A percentile compares a stretch with the other conserved stretches of the same genome.
phyloP scores from a whole-genome alignment of 2,329 filamentous ascomycete genomes.

The Aureobasidium mangrovei region DNA sequence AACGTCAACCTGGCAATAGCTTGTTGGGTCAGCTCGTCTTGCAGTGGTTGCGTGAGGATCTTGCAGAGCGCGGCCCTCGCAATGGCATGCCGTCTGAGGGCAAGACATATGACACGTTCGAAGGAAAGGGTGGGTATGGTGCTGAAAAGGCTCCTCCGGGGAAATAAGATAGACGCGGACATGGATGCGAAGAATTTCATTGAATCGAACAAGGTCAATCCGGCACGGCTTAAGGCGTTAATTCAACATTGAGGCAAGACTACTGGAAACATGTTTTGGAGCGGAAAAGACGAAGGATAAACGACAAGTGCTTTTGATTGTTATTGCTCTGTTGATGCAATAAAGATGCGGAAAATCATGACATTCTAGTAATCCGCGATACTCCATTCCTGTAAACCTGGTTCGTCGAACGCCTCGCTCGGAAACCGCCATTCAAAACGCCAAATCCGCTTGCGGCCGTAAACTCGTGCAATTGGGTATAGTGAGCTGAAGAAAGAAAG shows the following conservation, averaged over 20 bases:
- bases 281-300: neutral
- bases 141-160: conserved; percentile 36
- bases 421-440: neutral
- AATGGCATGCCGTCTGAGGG: conserved; percentile 54
- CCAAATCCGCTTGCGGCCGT: neutral
- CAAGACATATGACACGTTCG: conserved; percentile 51
- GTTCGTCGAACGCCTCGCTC: conserved; percentile 2
- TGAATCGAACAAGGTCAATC: too few relatives aligned
- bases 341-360: neutral
- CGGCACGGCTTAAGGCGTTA: neutral
- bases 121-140: conserved; percentile 58
- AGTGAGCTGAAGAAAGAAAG: conserved; percentile 2
- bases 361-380: neutral
- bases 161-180: neutral
- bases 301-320: conserved; percentile 3
- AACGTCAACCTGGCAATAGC: conserved; percentile 59
- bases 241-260: conserved; percentile 6
- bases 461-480: conserved; percentile 12
- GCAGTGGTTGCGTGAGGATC: conserved; percentile 74
- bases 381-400: neutral
- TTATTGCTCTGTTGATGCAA: conserved; percentile 4
- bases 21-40: conserved; percentile 80
- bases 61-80: conserved; percentile 69
- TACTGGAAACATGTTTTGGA: neutral
- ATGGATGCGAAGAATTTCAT: too few relatives aligned